Evolutionary conservation across 345 rosid genomes (phyloP), one percentile per base, ranked within the genome.

Genomic region (Streptanthus diversifolius): DNA sequence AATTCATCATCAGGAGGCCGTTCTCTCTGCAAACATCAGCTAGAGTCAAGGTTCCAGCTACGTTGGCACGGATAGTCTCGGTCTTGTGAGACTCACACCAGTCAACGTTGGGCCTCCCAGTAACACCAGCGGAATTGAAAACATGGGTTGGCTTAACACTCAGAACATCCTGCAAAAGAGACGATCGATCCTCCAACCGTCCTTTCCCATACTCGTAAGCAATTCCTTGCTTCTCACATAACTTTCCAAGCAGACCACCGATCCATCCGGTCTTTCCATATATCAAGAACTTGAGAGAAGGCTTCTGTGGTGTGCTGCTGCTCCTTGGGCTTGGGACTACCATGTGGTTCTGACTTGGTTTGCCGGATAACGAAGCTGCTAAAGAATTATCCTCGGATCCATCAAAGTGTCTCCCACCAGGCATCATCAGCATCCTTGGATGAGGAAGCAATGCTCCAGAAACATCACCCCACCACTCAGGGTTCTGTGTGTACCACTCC

Each of bases 391-490:
- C 80, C 80, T 81, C 92, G 54, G 83, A 82, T 17, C 87, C 84
- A 72, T 91, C 96, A 75, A 87, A 90, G 60, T 86, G 88, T 32
- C 93, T 70, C 53, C 97, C 97, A 58, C 97, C 96, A 53, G 97
- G 96, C 96, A 91, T 89, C 96, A 91, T 85, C 75, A 89, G 63
- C 97, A 89, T 91, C 79, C 96, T 83, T 3, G 96, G 97, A 69
- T 91, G 97, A 66, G 96, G 97, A 84, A 91, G 93, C 73, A 91
- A 60, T 7, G 97, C 97, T 22, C 97, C 97, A 37, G 91, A 77
- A 13, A 91, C 97, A 81, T 91, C 97, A 44, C 93, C 97, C 97
- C 97, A 91, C 97, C 97, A 91, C 32, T 87, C 90, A 8, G 97
- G 97, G 75, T 91, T 87, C 62, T 84, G 78, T 43, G 83, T 85